Evolutionary conservation across 2,329 filamentous ascomycete species (phyloP).

Genomic region (Diaporthe aspalathi): DNA sequence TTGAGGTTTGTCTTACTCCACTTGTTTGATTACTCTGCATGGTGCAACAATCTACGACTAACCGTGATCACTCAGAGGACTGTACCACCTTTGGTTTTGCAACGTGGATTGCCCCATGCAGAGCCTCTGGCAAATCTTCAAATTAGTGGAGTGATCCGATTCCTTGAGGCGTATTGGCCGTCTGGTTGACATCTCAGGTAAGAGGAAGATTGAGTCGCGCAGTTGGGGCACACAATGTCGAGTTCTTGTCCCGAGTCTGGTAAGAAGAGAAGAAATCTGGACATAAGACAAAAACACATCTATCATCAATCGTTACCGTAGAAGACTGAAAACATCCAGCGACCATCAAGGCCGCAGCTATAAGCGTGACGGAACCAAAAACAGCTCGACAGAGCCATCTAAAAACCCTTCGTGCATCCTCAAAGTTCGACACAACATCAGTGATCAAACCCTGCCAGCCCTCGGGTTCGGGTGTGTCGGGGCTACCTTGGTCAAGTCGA

Average conservation of each 20-base stretch:
- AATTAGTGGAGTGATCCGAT: not conserved
- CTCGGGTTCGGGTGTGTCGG: not conserved
- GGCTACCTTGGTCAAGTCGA: slow-evolving; percentile 23
- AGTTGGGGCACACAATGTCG: not conserved
- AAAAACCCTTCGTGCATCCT: not conserved
- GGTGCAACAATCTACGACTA: not conserved
- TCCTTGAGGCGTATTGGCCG: not conserved
- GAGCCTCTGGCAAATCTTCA: too few species aligned
- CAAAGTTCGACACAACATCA: not conserved
- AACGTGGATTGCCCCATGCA: not conserved
- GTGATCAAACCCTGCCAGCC: slow-evolving; percentile 7
- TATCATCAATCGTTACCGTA: slow-evolving; percentile 26
- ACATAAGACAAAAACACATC: not conserved
- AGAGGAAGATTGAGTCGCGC: too few species aligned
- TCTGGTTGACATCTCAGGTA: not conserved
- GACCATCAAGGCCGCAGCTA: slow-evolving; percentile 25
- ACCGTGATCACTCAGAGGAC: not conserved
- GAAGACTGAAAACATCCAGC: slow-evolving; percentile 16
- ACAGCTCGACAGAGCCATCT: not conserved
- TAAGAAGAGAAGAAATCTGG: not conserved
- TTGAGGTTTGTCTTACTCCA: too few species aligned
- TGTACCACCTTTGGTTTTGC: not conserved
- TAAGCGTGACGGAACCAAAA: not conserved
- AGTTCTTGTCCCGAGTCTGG: not conserved
- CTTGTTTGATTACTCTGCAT: not conserved